phyloP scores from a whole-genome alignment of 202 grass and related monocot genomes.

The Musa balbisiana region DNA sequence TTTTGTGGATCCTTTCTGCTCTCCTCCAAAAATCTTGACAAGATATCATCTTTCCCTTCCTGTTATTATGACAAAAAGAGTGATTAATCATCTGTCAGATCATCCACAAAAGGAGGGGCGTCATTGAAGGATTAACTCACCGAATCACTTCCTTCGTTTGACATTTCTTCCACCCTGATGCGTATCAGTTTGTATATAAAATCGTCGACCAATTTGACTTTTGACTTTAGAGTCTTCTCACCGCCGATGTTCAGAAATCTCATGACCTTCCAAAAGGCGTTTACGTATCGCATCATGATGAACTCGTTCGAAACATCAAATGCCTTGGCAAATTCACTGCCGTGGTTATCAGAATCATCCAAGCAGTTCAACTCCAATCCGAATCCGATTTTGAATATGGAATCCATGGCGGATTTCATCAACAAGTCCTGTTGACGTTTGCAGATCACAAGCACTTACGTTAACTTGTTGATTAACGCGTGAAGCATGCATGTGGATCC shows the following conservation, averaged over 20 bases:
- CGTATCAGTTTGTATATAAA: conserved; percentile 41
- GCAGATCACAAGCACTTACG: not conserved
- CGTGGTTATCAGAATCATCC: conserved; percentile 3
- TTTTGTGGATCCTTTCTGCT: conserved; percentile 24
- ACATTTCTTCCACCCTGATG: conserved; percentile 22
- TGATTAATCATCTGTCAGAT: not conserved
- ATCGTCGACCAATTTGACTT: conserved; percentile 36
- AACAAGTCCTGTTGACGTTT: conserved; percentile 22
- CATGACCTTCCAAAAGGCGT: conserved; percentile 42
- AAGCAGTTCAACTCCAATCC: conserved; percentile 43
- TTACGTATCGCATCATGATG: conserved; percentile 36
- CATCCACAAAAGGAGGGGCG: not conserved
- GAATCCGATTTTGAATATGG: conserved; percentile 54
- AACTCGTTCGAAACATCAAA: conserved; percentile 52
- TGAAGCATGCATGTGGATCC: no score
- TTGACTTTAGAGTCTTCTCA: conserved; percentile 34
- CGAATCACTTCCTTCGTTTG: not conserved
- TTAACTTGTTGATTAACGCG: no score
- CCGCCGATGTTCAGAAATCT: conserved; percentile 35
- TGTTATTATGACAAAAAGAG: not conserved
- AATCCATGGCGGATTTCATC: conserved; percentile 56
- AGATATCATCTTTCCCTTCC: conserved; percentile 47
- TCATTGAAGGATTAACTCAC: conserved; percentile 9
- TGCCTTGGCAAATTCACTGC: conserved; percentile 39
- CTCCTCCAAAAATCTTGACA: conserved; percentile 54